Conservation (phyloP, 352 stramenopile genomes). For the Phytophthora gonapodyides region DNA sequence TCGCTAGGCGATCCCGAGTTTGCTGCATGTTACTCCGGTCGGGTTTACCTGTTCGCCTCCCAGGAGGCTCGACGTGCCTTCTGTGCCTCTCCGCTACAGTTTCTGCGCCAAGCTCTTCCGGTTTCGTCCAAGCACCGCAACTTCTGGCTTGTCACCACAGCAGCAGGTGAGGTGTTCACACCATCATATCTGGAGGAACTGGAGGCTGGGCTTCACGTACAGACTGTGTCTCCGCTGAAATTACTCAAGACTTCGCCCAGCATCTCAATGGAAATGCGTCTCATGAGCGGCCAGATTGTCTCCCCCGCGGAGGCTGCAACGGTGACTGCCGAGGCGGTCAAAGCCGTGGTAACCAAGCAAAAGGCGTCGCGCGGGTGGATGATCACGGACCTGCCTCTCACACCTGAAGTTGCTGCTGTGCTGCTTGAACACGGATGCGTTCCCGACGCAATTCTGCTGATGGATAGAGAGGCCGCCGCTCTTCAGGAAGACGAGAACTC, state of each 20-base stretch:
- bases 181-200: constrained; percentile 30
- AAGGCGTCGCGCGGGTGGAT: constrained; percentile 43
- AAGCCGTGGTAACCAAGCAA: constrained; percentile 20
- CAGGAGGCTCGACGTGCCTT: constrained; percentile 41
- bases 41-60: constrained; percentile 62
- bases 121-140: constrained; percentile 20
- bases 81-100: constrained; percentile 50
- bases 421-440: constrained; percentile 52
- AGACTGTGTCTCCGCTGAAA: constrained; percentile 34
- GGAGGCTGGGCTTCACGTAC: constrained; percentile 19
- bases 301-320: constrained; percentile 22
- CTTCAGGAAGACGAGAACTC: constrained; percentile 17
- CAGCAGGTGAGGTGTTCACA: constrained; percentile 18
- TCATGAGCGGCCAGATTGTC: constrained; percentile 45
- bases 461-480: constrained; percentile 38
- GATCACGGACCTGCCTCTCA: constrained; percentile 54
- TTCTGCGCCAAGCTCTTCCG: constrained; percentile 40
- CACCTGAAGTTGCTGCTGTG: constrained; percentile 34
- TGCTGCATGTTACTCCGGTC: constrained; percentile 46
- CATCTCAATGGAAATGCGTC: constrained; percentile 43
- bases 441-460: constrained; percentile 53
- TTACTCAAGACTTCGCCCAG: constrained; percentile 33
- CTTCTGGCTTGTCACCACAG: constrained; percentile 50
- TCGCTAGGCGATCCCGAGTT: constrained; percentile 45
- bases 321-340: constrained; percentile 30